These are phyloP conservation scores for Yarrowia alimentaria DNA, from an alignment of 805 yeast genomes.

Conservation along the genomic window DNA sequence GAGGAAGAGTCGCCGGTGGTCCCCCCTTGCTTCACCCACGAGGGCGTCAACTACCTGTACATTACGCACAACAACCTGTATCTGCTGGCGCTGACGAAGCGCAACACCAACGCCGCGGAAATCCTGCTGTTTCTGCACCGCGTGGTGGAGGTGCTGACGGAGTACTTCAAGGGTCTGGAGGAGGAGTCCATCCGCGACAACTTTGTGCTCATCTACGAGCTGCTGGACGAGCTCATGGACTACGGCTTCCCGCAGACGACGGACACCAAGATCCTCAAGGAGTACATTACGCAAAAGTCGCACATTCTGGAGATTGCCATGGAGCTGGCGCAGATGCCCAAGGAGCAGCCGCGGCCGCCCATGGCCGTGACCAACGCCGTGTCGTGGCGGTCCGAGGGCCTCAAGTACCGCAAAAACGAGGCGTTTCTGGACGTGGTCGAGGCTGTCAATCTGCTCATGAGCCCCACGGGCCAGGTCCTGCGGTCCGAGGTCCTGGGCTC, in stretches of 20 bases:
- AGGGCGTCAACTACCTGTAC: constrained; percentile 57
- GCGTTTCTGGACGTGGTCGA: constrained; percentile 86
- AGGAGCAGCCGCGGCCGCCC: constrained; percentile 49
- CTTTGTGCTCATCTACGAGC: constrained; percentile 68
- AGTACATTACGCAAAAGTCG: constrained; percentile 65
- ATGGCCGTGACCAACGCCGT: constrained; percentile 75
- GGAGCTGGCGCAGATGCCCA: constrained; percentile 23
- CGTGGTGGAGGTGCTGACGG: constrained; percentile 46
- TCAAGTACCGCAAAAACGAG: constrained; percentile 82
- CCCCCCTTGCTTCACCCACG: constrained; percentile 49
- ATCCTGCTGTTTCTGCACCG: constrained; percentile 55
- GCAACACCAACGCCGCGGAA: constrained; percentile 53
- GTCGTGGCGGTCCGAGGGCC: constrained; percentile 92
- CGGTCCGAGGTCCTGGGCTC: constrained; percentile 70
- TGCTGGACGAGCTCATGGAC: constrained; percentile 88
- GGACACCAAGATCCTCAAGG: constrained; percentile 72
- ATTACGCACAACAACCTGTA: constrained; percentile 52
- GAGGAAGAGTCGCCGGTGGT: constrained; percentile 41
- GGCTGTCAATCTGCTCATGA: constrained; percentile 64
- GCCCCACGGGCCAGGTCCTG: constrained; percentile 58
- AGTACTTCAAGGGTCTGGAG: constrained; percentile 50
- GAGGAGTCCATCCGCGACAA: constrained; percentile 69
- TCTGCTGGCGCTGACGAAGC: constrained; percentile 39
- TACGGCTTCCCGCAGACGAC: constrained; percentile 84
- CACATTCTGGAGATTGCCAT: constrained; percentile 41